A percentile compares a stretch with the other conserved stretches of the same genome.
Evolutionary conservation across 2,329 filamentous ascomycete genomes (phyloP).

Genomic region (Hymenoscyphus repandus): DNA sequence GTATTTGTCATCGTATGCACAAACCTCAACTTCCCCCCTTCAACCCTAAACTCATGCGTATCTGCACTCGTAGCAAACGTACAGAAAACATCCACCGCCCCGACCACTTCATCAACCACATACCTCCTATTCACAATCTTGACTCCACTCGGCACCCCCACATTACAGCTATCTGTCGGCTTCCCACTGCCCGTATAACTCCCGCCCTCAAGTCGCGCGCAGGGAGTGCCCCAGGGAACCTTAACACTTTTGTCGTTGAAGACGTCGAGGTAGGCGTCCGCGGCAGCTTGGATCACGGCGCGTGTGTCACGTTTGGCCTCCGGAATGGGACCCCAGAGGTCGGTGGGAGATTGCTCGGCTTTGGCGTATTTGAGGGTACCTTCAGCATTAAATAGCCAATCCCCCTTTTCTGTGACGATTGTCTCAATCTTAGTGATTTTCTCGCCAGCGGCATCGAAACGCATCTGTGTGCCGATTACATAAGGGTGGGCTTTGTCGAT

Average conservation of each 20-base stretch:
- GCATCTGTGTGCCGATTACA: constrained; percentile 16
- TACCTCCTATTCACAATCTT: constrained; percentile 11
- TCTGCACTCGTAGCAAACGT: constrained; percentile 8
- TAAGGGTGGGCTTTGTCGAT: constrained; percentile 9
- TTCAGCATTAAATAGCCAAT: constrained; percentile 17
- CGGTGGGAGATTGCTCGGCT: background rate
- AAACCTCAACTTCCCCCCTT: constrained; percentile 16
- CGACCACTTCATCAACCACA: constrained; percentile 16
- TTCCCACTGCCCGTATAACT: constrained; percentile 8
- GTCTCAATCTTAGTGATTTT: constrained; percentile 11
- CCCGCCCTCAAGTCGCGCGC: constrained; percentile 14
- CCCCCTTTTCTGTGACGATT: constrained; percentile 10
- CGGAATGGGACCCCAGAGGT: constrained; percentile 8
- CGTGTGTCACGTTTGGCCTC: constrained; percentile 8
- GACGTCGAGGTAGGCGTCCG: constrained; percentile 14
- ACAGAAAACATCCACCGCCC: constrained; percentile 15
- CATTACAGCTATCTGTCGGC: constrained; percentile 11
- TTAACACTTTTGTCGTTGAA: constrained; percentile 8
- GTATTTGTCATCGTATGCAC: constrained; percentile 13
- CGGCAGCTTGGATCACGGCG: constrained; percentile 11
- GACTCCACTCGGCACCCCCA: constrained; percentile 5
- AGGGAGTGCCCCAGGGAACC: constrained; percentile 13
- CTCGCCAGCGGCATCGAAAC: background rate
- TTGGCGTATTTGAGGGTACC: constrained; percentile 8
- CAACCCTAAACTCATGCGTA: constrained; percentile 15